Evolutionary conservation across 2,329 filamentous ascomycete genomes (phyloP).

Genomic region (Pseudogymnoascus sp.): DNA sequence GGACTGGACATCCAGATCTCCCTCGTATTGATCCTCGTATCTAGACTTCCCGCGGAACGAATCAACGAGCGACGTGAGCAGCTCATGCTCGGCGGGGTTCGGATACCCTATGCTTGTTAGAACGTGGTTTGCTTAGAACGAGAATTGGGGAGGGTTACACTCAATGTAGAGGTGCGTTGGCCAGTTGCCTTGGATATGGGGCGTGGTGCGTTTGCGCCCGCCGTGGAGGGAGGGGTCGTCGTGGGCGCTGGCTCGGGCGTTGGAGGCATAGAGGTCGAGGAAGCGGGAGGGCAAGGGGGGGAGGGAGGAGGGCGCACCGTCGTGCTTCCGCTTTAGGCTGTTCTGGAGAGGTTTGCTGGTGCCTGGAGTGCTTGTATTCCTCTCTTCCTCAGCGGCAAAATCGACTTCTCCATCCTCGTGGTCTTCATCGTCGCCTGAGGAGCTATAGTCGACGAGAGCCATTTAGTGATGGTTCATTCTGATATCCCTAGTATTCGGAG

Average conservation of each 20-base stretch:
- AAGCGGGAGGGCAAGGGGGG: conserved; percentile 75
- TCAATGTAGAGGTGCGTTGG: conserved; percentile 87
- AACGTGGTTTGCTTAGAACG: background rate
- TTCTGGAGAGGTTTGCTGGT: background rate
- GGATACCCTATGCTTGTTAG: conserved; percentile 45
- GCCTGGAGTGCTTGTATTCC: background rate
- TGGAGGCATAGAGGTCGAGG: conserved; percentile 82
- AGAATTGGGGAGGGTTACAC: conserved; percentile 50
- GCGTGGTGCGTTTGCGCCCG: conserved; percentile 71
- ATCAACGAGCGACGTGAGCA: conserved; percentile 37
- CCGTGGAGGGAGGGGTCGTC: conserved; percentile 83
- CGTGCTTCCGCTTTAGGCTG: conserved; percentile 8
- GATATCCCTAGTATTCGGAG: background rate
- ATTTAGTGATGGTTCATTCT: conserved; percentile 30
- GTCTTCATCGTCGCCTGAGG: conserved; percentile 35
- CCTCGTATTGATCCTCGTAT: conserved; percentile 20
- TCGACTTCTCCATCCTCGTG: background rate
- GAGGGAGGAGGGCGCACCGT: conserved; percentile 28
- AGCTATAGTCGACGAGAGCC: conserved; percentile 59
- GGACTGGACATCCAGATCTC: conserved; percentile 45
- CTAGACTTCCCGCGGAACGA: conserved; percentile 24
- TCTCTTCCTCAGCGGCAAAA: background rate
- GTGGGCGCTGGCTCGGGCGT: conserved; percentile 63
- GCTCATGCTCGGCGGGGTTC: conserved; percentile 35
- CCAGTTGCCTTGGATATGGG: conserved; percentile 86